Evolutionary conservation across 768 basidiomycete genomes (phyloP), one percentile per base, ranked within the genome.

Genomic region (Suillus alpinus): DNA sequence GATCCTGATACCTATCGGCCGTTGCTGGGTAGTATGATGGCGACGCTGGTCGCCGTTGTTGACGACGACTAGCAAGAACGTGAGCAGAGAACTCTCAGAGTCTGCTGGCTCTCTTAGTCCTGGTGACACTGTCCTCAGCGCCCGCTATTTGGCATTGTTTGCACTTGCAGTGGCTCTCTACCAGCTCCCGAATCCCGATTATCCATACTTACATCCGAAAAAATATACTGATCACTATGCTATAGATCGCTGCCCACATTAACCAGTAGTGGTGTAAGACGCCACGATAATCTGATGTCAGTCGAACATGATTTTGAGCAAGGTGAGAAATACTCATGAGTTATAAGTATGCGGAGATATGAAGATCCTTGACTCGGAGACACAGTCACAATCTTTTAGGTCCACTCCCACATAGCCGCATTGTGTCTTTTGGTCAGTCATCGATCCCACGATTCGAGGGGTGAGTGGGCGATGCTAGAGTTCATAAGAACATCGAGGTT

Each of bases 61-160:
- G 68, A 62, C 74, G 70, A 65, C 72, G 72, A 64, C 63, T 72
- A 72, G 71, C 66, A 61, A 68, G 69, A 66, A 62, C 61, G 72
- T 70, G 71, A 65, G 61, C 53, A 63, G 64, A 62, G 69, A 64
- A 65, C 59, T 71, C 73, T 69, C 69, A 61, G 36, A 36, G 46
- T 57, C 50, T 64, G 65, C 31, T 72, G 29, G 34, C 51, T 37
- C 12, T 0, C 47, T 37, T 23, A 31, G 32, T 23, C 18, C 23
- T 13, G 23, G 52, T 47, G 56, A 50, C 56, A 36, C n/a, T 32
- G 14, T 26, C 44, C 32, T n/a, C n/a, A 20, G 31, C 29, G 29
- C 50, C 14, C n/a, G 57, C 20, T 64, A 40, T 64, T 64, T 56
- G 47, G 31, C 26, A 50, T 10, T 72, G 7, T 75, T 73, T 73